Percentiles rank a stretch among this genome's conserved stretches.
Evolutionary conservation across 1,139 yeast species (phyloP).

Genomic region (Waltiozyma solani): DNA sequence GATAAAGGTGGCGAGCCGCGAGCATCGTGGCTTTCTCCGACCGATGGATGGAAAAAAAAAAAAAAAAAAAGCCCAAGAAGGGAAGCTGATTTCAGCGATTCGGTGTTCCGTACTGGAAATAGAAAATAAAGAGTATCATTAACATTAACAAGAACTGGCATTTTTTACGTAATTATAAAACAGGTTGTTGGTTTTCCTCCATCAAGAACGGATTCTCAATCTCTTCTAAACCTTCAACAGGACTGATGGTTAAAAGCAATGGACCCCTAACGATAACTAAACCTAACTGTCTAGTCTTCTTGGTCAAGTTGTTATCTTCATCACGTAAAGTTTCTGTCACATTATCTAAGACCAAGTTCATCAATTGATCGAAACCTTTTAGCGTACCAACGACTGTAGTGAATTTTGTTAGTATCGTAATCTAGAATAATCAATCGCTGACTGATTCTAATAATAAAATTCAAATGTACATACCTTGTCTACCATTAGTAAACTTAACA

Average conservation of each 20-base stretch:
- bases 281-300: constrained; percentile 55
- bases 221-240: constrained; percentile 72
- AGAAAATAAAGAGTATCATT: no score
- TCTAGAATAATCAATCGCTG: no score
- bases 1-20: no score
- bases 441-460: background rate
- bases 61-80: no score
- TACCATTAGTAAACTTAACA: constrained; percentile 83
- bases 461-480: constrained; percentile 29
- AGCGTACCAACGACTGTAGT: constrained; percentile 55
- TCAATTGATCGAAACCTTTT: constrained; percentile 85
- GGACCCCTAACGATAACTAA: constrained; percentile 86
- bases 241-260: constrained; percentile 68
- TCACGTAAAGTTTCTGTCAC: constrained; percentile 66
- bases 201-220: constrained; percentile 61
- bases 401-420: constrained; percentile 1
- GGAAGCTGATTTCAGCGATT: no score
- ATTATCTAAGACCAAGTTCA: constrained; percentile 87
- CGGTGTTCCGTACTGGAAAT: no score
- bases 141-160: no score
- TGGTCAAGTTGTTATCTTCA: constrained; percentile 40
- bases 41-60: no score
- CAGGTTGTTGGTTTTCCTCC: no score
- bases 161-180: no score
- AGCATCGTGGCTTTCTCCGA: no score